Evolutionary conservation across 805 yeast species (phyloP).

Genomic region (Hanseniaspora mollemarum): DNA sequence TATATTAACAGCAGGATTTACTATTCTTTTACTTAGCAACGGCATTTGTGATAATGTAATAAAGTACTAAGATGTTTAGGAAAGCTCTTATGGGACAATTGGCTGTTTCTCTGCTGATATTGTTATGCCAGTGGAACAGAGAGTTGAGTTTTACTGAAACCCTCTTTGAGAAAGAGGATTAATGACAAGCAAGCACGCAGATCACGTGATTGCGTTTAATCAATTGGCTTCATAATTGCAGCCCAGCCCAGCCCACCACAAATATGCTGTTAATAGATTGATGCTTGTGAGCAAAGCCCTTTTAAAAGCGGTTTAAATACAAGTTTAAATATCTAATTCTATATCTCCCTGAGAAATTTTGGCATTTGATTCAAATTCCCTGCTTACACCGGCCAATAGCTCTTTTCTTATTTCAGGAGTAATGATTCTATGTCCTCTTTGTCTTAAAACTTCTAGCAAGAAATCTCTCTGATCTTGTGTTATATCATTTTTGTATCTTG

Average conservation of each 20-base stretch:
- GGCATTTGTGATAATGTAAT: background rate
- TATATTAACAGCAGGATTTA: background rate
- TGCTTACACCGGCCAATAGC: constrained; percentile 69
- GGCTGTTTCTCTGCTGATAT: too few species aligned
- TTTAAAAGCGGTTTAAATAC: too few species aligned
- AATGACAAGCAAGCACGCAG: too few species aligned
- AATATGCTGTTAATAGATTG: too few species aligned
- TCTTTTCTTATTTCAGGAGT: constrained; percentile 94
- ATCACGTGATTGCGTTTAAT: background rate
- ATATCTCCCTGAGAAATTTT: constrained; percentile 20
- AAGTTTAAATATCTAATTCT: background rate
- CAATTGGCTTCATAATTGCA: too few species aligned
- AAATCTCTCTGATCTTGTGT: constrained; percentile 98
- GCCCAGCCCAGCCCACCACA: too few species aligned
- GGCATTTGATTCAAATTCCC: constrained; percentile 34
- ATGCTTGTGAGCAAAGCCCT: too few species aligned
- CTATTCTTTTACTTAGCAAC: background rate
- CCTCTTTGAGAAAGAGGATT: too few species aligned
- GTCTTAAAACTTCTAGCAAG: constrained; percentile 78
- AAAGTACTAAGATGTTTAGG: background rate
- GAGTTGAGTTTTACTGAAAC: too few species aligned
- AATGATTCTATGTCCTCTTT: constrained; percentile 75
- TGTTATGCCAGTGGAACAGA: too few species aligned
- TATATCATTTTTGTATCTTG: constrained; percentile 90
- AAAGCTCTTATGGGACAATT: background rate